Percentiles rank a stretch among this genome's conserved stretches.
Evolutionary conservation across 2,329 filamentous ascomycete genomes (phyloP).

Genomic region (Gaeumannomyces sp.): DNA sequence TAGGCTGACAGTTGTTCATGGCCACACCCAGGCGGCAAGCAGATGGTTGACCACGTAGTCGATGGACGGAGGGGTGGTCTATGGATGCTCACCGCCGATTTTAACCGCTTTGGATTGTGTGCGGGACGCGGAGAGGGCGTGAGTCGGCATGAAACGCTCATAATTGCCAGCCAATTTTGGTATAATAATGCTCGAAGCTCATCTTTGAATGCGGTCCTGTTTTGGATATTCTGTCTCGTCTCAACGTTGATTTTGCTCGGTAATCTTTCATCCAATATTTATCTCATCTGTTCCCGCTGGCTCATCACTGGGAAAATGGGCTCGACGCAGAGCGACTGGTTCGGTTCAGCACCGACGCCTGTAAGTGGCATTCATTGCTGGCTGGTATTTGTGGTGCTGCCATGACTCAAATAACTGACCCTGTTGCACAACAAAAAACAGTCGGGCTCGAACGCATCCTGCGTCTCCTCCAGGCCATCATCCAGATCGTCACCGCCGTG

Average conservation of each 20-base stretch:
- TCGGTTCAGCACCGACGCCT: constrained; percentile 40
- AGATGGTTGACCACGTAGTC: constrained; percentile 42
- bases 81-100: constrained; percentile 34
- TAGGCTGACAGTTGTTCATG: no score
- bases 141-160: neutral
- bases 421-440: constrained; percentile 19
- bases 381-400: neutral
- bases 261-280: neutral
- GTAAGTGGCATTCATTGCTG: constrained; percentile 25
- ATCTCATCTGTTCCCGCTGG: neutral
- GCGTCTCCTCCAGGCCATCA: constrained; percentile 48
- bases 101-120: constrained; percentile 10
- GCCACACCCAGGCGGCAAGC: constrained; percentile 39
- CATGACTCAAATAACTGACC: neutral
- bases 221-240: neutral
- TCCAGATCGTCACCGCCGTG: constrained; percentile 41
- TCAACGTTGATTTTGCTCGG: neutral
- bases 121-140: neutral
- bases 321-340: constrained; percentile 28
- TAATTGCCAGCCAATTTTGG: neutral
- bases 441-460: constrained; percentile 57
- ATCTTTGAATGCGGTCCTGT: neutral
- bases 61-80: constrained; percentile 23
- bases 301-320: neutral
- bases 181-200: neutral